Conservation (phyloP, 257 asterid species). For the Solanum piurae region DNA sequence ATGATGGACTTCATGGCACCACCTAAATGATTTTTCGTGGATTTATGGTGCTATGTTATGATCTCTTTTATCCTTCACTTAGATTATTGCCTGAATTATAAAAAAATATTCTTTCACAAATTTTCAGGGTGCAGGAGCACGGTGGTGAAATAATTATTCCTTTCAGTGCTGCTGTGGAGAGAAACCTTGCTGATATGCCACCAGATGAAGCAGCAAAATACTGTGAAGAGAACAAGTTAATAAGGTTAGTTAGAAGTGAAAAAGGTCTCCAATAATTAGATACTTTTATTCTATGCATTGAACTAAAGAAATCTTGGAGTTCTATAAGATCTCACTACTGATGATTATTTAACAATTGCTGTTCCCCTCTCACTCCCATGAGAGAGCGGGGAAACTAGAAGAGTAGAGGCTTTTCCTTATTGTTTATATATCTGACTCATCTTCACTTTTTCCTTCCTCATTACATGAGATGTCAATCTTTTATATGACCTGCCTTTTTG, state of each 20-base stretch:
- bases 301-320: not conserved
- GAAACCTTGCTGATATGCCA: conserved; percentile 73
- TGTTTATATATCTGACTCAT: not conserved
- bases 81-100: not conserved
- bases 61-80: not conserved
- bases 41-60: not conserved
- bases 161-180: conserved; percentile 87
- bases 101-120: not conserved
- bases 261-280: not conserved
- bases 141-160: conserved; percentile 92
- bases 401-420: not conserved
- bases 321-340: not conserved
- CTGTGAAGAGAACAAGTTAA: conserved; percentile 90
- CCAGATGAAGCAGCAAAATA: conserved; percentile 86
- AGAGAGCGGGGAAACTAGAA: not conserved
- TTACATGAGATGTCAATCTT: not conserved
- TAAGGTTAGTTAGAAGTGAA: conserved; percentile 46
- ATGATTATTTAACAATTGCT: not conserved
- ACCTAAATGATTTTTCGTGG: not conserved
- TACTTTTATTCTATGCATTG: not conserved
- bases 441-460: not conserved
- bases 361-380: not conserved
- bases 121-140: conserved; percentile 95
- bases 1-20: not conserved
- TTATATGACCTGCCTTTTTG: not conserved